A percentile compares a stretch with the other conserved stretches of the same genome.
Evolutionary conservation across 2,329 filamentous ascomycete genomes (phyloP).

Genomic region (Pseudocercospora fijiensis): DNA sequence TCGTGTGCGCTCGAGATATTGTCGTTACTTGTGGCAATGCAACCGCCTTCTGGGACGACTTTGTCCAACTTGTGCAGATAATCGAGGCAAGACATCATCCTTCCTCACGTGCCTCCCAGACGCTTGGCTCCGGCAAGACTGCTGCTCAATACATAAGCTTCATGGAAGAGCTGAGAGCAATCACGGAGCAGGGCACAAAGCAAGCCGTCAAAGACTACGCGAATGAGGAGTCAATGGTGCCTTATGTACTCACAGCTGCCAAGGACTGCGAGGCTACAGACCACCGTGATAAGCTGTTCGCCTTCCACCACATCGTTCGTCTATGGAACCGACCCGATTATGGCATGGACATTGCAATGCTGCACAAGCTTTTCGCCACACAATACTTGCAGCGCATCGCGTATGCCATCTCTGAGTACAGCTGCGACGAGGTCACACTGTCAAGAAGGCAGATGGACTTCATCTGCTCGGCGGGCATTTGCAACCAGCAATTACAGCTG

Average conservation of each 20-base stretch:
- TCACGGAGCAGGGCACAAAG: constrained; percentile 21
- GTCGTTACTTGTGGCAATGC: constrained; percentile 22
- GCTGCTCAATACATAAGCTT: constrained; percentile 23
- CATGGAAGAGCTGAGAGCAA: constrained; percentile 23
- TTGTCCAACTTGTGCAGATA: constrained; percentile 19
- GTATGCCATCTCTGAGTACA: constrained; percentile 23
- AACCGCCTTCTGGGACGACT: constrained; percentile 23
- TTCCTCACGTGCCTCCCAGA: constrained; percentile 12
- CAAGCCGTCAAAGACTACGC: constrained; percentile 25
- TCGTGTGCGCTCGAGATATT: constrained; percentile 24
- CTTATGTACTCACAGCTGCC: constrained; percentile 22
- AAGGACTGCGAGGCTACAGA: constrained; percentile 27
- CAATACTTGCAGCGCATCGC: constrained; percentile 25
- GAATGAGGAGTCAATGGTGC: constrained; percentile 19
- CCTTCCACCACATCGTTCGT: constrained; percentile 23
- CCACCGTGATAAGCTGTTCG: constrained; percentile 25
- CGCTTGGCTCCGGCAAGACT: constrained; percentile 19
- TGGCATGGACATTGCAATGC: constrained; percentile 17
- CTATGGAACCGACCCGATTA: constrained; percentile 24
- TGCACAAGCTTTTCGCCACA: constrained; percentile 22
- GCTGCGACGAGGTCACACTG: constrained; percentile 21
- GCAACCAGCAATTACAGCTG: constrained; percentile 22
- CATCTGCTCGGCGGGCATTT: constrained; percentile 19
- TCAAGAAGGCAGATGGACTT: constrained; percentile 22
- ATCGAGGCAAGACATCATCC: constrained; percentile 18